A percentile compares a stretch with the other conserved stretches of the same genome.
These are phyloP conservation scores for Aspergillus sclerotioniger DNA, from an alignment of 495 filamentous ascomycete genomes.

Conservation along the genomic window DNA sequence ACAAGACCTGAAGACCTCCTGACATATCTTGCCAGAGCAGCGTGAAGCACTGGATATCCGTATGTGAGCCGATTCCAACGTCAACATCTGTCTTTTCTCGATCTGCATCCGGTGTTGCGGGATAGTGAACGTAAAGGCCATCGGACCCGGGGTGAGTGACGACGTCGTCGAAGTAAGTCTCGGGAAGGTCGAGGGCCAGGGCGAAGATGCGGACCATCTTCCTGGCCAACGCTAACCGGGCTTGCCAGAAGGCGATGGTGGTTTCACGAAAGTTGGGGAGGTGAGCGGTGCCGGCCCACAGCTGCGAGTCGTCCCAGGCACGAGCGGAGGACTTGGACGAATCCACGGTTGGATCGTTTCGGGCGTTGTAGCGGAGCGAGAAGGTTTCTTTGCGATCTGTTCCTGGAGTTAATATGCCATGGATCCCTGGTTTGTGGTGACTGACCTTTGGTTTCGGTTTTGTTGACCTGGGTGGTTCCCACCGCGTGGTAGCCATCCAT, in stretches of 20 bases:
- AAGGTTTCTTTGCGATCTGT: slow-evolving; percentile 43
- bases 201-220: slow-evolving; percentile 50
- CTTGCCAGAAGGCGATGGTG: slow-evolving; percentile 45
- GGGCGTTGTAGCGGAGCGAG: slow-evolving; percentile 43
- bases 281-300: slow-evolving; percentile 50
- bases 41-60: slow-evolving; percentile 59
- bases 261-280: slow-evolving; percentile 47
- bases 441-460: slow-evolving; percentile 27
- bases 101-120: slow-evolving; percentile 33
- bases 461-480: slow-evolving; percentile 29
- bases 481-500: slow-evolving; percentile 32
- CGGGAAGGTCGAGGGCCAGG: slow-evolving; percentile 45
- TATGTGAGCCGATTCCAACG: slow-evolving; percentile 56
- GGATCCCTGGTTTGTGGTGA: background rate
- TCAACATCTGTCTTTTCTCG: slow-evolving; percentile 25
- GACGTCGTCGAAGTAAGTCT: slow-evolving; percentile 51
- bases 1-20: slow-evolving; percentile 55
- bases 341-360: slow-evolving; percentile 43
- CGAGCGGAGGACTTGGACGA: slow-evolving; percentile 31
- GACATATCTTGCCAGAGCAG: slow-evolving; percentile 54
- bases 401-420: background rate
- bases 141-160: slow-evolving; percentile 51
- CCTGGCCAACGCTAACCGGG: slow-evolving; percentile 45
- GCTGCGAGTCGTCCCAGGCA: slow-evolving; percentile 32
- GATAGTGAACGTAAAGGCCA: slow-evolving; percentile 52